Conservation (phyloP, 83 land plant genomes). For the Diphasiastrum complanatum region DNA sequence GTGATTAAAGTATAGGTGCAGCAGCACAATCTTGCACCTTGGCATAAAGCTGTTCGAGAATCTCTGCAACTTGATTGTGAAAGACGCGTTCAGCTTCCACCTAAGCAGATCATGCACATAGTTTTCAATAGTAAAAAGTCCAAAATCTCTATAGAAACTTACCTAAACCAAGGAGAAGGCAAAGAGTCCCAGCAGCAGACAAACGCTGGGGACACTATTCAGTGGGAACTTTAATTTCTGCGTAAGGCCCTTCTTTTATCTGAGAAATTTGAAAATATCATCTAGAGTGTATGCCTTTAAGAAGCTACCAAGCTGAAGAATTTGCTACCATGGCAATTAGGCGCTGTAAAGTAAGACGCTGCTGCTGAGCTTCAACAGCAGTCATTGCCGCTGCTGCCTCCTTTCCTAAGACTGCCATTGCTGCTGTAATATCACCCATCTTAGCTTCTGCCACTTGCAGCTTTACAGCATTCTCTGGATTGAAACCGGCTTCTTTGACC, state of each 20-base stretch:
- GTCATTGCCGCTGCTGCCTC: constrained; percentile 97
- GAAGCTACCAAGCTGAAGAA: no score
- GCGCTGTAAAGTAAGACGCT: constrained; percentile 80
- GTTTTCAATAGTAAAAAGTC: not conserved
- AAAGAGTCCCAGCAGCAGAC: not conserved
- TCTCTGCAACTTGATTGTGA: constrained; percentile 61
- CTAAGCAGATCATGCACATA: constrained; percentile 25
- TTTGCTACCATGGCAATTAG: constrained; percentile 81
- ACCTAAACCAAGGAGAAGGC: not conserved
- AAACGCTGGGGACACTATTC: no score
- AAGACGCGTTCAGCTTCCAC: constrained; percentile 80
- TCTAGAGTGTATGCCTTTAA: no score
- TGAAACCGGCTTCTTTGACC: constrained; percentile 62
- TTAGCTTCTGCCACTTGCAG: constrained; percentile 76
- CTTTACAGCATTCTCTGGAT: constrained; percentile 56
- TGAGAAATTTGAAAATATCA: not conserved
- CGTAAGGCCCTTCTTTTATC: no score
- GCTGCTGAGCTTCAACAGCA: constrained; percentile 95
- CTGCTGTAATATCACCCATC: constrained; percentile 71
- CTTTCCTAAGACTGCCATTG: constrained; percentile 76
- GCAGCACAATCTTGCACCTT: constrained; percentile 46
- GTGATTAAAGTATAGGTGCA: not conserved
- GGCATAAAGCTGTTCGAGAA: constrained; percentile 77
- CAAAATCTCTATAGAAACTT: not conserved
- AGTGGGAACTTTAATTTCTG: no score